These are phyloP conservation scores for Aureobasidium zeae DNA, from an alignment of 2,329 filamentous ascomycete genomes.

Conservation along the genomic window DNA sequence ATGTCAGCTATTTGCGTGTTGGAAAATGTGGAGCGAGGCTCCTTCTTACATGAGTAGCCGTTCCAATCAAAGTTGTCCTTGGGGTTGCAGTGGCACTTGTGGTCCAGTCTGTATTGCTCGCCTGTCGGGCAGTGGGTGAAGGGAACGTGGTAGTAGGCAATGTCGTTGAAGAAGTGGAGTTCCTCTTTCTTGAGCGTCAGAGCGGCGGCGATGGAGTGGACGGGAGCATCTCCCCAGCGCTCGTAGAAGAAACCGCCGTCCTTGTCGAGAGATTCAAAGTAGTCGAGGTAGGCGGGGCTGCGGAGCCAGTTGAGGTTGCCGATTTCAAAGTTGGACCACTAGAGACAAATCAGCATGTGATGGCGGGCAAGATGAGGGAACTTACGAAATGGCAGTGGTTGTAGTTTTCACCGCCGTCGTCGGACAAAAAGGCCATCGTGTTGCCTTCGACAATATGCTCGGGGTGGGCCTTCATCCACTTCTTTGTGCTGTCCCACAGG, in stretches of 20 bases:
- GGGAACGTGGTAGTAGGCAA: slow-evolving; percentile 94
- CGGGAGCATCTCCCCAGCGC: slow-evolving; percentile 93
- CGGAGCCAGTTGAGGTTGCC: slow-evolving; percentile 84
- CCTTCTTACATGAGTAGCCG: slow-evolving; percentile 79
- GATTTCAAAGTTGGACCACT: slow-evolving; percentile 99
- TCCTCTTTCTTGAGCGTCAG: slow-evolving; percentile 85
- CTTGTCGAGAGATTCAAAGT: slow-evolving; percentile 75
- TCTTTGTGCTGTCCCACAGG: slow-evolving; percentile 89
- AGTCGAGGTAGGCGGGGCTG: slow-evolving; percentile 80
- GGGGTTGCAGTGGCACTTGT: slow-evolving; percentile 91
- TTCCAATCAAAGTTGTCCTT: slow-evolving; percentile 99
- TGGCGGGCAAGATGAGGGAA: slow-evolving; percentile 21
- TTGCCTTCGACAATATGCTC: slow-evolving; percentile 80
- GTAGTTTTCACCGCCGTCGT: slow-evolving; percentile 84
- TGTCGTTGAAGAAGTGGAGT: slow-evolving; percentile 98
- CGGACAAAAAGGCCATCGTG: slow-evolving; percentile 82
- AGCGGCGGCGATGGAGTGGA: slow-evolving; percentile 91
- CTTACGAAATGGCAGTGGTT: slow-evolving; percentile 95
- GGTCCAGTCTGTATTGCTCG: slow-evolving; percentile 71
- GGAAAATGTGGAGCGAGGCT: background rate
- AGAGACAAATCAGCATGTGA: slow-evolving; percentile 15
- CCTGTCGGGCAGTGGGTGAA: slow-evolving; percentile 96
- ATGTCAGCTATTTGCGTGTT: slow-evolving; percentile 1
- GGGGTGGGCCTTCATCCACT: slow-evolving; percentile 83
- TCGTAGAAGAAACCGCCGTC: slow-evolving; percentile 99